Conservation (phyloP, 495 filamentous ascomycete species). For the Aeminium ludgeri region DNA sequence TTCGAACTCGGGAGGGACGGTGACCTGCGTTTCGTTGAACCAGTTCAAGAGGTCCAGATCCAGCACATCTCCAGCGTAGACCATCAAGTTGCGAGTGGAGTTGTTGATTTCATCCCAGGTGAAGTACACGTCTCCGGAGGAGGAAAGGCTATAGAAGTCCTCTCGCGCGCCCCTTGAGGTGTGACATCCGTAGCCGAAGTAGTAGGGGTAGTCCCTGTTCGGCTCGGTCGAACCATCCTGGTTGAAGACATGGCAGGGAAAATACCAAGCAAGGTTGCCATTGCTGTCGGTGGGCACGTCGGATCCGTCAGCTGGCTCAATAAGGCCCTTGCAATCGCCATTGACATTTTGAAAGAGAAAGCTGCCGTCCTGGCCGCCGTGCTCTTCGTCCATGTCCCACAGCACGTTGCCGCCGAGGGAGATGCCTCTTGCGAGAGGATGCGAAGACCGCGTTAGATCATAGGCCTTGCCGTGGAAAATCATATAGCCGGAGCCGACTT, state of each 20-base stretch:
- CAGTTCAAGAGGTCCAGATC: constrained; percentile 82
- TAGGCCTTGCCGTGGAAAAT: constrained; percentile 90
- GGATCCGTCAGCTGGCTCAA: constrained; percentile 51
- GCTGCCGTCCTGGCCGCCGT: constrained; percentile 79
- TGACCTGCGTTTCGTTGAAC: constrained; percentile 79
- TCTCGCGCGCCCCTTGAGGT: constrained; percentile 49
- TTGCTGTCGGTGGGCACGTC: constrained; percentile 60
- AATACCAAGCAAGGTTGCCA: constrained; percentile 86
- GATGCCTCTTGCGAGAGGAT: constrained; percentile 68
- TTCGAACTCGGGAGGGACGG: constrained; percentile 60
- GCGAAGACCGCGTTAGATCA: constrained; percentile 54
- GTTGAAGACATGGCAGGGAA: constrained; percentile 79
- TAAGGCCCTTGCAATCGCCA: constrained; percentile 84
- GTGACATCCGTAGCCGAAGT: constrained; percentile 81
- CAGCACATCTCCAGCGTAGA: constrained; percentile 85
- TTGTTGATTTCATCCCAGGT: constrained; percentile 94
- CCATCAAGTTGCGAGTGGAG: constrained; percentile 66
- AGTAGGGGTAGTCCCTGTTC: constrained; percentile 57
- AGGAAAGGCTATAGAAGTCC: constrained; percentile 51
- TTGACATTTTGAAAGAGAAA: constrained; percentile 99
- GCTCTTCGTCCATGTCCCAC: constrained; percentile 62
- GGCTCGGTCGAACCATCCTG: constrained; percentile 75
- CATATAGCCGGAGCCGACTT: constrained; percentile 69
- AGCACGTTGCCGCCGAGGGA: constrained; percentile 52
- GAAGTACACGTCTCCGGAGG: constrained; percentile 67